These are phyloP conservation scores for Lasiosphaeriaceae sp. DNA, from an alignment of 495 filamentous ascomycete species.

Conservation along the genomic window DNA sequence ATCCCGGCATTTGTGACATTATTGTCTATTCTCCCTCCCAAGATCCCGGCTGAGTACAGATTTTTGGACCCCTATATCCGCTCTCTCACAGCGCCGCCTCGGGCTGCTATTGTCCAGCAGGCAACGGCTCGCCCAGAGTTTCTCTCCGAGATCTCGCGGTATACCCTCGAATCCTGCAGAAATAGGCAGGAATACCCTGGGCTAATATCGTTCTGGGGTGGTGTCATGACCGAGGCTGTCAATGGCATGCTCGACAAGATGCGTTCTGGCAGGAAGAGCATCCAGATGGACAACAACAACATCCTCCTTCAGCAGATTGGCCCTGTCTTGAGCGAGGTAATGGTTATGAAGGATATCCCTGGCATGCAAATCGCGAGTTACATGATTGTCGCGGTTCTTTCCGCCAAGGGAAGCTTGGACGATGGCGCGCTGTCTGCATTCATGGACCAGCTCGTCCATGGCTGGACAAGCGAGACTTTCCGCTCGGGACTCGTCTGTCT, in stretches of 20 bases:
- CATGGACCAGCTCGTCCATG: conserved; percentile 78
- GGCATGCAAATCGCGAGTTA: conserved; percentile 81
- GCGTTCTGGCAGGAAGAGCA: conserved; percentile 62
- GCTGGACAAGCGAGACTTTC: conserved; percentile 68
- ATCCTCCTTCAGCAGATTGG: conserved; percentile 70
- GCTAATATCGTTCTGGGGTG: conserved; percentile 83
- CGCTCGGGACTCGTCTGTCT: conserved; percentile 76
- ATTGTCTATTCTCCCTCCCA: conserved; percentile 72
- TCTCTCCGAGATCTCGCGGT: conserved; percentile 65
- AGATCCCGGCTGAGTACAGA: conserved; percentile 68
- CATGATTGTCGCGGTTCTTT: conserved; percentile 82
- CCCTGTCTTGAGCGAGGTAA: conserved; percentile 69
- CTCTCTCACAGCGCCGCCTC: conserved; percentile 67
- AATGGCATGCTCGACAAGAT: conserved; percentile 72
- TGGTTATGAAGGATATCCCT: conserved; percentile 66
- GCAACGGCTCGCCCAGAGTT: conserved; percentile 69
- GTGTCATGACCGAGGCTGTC: conserved; percentile 74
- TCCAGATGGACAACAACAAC: conserved; percentile 71
- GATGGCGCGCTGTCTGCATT: conserved; percentile 71
- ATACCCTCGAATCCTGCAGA: conserved; percentile 65
- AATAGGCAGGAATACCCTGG: conserved; percentile 67
- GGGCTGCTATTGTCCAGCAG: conserved; percentile 74
- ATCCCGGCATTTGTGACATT: conserved; percentile 76
- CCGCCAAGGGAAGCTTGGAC: conserved; percentile 70
- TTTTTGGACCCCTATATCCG: conserved; percentile 82